phyloP scores from a whole-genome alignment of 2,329 filamentous ascomycete species.

The Tolypocladium album region DNA sequence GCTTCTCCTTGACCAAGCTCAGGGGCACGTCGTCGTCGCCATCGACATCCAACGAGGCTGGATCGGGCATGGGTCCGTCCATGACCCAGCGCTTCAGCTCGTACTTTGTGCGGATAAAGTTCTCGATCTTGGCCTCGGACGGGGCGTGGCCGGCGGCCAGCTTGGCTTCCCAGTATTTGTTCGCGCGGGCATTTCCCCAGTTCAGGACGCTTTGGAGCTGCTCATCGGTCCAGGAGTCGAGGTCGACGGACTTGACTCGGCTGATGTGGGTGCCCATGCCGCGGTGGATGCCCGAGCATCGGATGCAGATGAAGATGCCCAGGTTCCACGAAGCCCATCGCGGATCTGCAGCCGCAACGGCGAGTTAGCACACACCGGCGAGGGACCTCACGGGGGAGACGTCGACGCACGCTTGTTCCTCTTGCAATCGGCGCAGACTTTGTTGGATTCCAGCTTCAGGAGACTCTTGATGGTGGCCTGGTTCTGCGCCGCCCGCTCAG shows the following conservation, averaged over 20 bases:
- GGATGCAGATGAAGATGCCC: conserved; percentile 94
- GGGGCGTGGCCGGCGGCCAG: conserved; percentile 82
- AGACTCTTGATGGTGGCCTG: conserved; percentile 88
- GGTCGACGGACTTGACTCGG: conserved; percentile 93
- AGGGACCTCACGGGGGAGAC: not conserved
- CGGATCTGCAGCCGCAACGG: conserved; percentile 51
- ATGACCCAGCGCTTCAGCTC: conserved; percentile 99
- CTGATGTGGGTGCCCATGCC: conserved; percentile 99
- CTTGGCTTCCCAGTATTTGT: conserved; percentile 99
- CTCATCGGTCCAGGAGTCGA: conserved; percentile 98
- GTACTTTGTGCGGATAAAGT: conserved; percentile 98
- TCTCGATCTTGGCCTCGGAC: conserved; percentile 97
- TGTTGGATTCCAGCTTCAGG: conserved; percentile 90
- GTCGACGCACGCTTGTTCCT: conserved; percentile 77
- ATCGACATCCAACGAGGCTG: conserved; percentile 71
- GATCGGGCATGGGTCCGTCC: conserved; percentile 91
- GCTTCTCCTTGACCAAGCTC: conserved; percentile 56
- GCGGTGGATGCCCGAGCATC: conserved; percentile 95
- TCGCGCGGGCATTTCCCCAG: conserved; percentile 94
- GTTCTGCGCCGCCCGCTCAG: conserved; percentile 87
- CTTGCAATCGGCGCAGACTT: conserved; percentile 97
- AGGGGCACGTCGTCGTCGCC: conserved; percentile 73
- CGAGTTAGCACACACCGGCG: not conserved
- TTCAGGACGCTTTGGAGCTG: conserved; percentile 86
- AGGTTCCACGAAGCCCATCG: conserved; percentile 99